phyloP scores from a whole-genome alignment of 2,329 filamentous ascomycete genomes.

The Beauveria medogensis region DNA sequence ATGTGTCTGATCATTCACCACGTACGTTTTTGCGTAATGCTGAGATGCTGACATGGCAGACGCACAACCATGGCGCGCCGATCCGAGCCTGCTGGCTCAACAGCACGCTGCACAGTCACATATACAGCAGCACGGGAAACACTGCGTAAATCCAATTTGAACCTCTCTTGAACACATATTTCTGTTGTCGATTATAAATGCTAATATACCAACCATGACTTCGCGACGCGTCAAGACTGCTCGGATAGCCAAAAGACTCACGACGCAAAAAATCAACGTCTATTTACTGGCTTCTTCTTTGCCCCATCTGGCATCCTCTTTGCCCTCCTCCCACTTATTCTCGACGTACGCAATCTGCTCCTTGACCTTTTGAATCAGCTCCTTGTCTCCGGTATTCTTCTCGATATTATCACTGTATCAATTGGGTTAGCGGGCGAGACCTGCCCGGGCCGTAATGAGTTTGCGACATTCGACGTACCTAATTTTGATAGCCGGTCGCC shows the following conservation, averaged over 20 bases:
- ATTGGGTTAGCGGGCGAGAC: neutral
- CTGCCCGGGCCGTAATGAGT: neutral
- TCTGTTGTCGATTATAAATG: too few relatives aligned
- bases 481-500: slow-evolving; percentile 82
- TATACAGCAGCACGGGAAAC: too few relatives aligned
- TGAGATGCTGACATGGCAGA: too few relatives aligned
- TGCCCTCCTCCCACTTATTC: slow-evolving; percentile 71
- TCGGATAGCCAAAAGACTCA: neutral
- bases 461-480: slow-evolving; percentile 32
- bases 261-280: neutral
- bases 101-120: too few relatives aligned
- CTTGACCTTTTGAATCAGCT: slow-evolving; percentile 77
- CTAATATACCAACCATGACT: neutral
- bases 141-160: too few relatives aligned
- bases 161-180: too few relatives aligned
- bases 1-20: too few relatives aligned
- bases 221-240: neutral
- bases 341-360: slow-evolving; percentile 77
- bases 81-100: too few relatives aligned
- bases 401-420: slow-evolving; percentile 62
- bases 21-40: too few relatives aligned
- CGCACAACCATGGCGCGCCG: too few relatives aligned
- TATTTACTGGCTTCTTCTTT: slow-evolving; percentile 29
- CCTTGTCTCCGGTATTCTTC: slow-evolving; percentile 88
- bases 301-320: slow-evolving; percentile 80